phyloP scores from a whole-genome alignment of 345 rosid species.

The Lepidium sativum region DNA sequence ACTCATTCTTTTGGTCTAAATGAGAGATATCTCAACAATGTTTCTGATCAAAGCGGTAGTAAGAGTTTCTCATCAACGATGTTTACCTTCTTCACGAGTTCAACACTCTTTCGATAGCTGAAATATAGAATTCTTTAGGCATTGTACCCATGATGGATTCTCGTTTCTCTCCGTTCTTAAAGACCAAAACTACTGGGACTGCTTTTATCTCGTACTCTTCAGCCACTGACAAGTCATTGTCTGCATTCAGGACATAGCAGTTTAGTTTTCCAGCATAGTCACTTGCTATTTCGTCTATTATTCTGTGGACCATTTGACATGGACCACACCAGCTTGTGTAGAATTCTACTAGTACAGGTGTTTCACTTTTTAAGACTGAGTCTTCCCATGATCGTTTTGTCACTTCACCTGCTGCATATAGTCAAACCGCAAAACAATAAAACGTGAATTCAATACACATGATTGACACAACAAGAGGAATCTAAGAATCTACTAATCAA shows the following conservation, averaged over 20 bases:
- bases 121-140: conserved; percentile 85
- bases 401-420: conserved; percentile 50
- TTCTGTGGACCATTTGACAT: conserved; percentile 51
- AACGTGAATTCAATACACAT: neutral
- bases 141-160: conserved; percentile 84
- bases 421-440: neutral
- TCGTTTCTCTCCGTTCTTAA: conserved; percentile 73
- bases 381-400: conserved; percentile 59
- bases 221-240: conserved; percentile 54
- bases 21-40: conserved; percentile 16
- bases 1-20: neutral
- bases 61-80: neutral
- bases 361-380: conserved; percentile 48
- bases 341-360: conserved; percentile 81
- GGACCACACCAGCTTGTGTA: conserved; percentile 88
- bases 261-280: conserved; percentile 69
- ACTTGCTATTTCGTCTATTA: conserved; percentile 71
- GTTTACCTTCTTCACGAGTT: conserved; percentile 30
- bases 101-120: conserved; percentile 87
- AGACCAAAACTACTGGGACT: conserved; percentile 79
- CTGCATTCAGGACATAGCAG: conserved; percentile 68
- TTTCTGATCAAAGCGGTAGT: neutral
- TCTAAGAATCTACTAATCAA: neutral
- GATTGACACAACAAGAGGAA: neutral
- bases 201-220: conserved; percentile 81